Percentiles rank a stretch among this genome's conserved stretches.
These are phyloP conservation scores for Neonothopanus nambi DNA, from an alignment of 1,284 basidiomycete genomes.

Conservation along the genomic window DNA sequence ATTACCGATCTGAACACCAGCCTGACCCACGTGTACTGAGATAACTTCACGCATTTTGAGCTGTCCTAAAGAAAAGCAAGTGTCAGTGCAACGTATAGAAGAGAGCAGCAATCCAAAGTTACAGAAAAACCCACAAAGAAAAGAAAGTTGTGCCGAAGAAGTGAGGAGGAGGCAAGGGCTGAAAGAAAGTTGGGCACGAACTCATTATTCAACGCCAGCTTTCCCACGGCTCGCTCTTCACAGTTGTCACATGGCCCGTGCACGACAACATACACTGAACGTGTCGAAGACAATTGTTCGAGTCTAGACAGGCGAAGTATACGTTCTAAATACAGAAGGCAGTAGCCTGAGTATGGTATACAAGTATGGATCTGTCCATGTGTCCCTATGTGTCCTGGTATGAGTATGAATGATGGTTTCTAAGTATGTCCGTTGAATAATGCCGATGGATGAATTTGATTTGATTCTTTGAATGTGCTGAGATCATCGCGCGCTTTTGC, in stretches of 20 bases:
- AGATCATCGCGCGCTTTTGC: not conserved
- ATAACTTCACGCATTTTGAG: constrained; percentile 85
- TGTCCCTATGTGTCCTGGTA: too few species aligned
- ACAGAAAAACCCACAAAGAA: constrained; percentile 5
- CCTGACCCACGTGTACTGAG: constrained; percentile 93
- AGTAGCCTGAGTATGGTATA: too few species aligned
- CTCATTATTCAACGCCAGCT: not conserved
- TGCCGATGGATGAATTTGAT: too few species aligned
- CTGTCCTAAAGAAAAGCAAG: constrained; percentile 1
- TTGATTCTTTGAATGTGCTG: too few species aligned
- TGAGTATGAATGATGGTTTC: too few species aligned
- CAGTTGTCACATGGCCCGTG: constrained; percentile 11
- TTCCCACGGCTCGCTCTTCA: constrained; percentile 9
- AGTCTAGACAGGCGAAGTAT: not conserved
- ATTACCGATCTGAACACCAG: constrained; percentile 96
- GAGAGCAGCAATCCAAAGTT: not conserved
- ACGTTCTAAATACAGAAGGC: too few species aligned
- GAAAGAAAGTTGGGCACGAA: constrained; percentile 9
- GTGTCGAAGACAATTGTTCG: not conserved
- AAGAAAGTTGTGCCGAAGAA: constrained; percentile 9
- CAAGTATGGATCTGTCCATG: too few species aligned
- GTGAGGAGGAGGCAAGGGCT: constrained; percentile 5
- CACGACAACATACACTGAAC: not conserved
- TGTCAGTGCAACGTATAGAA: not conserved
- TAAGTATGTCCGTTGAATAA: too few species aligned